Evolutionary conservation across 306 rosid species (phyloP).

Genomic region (Lathyrus oleraceus): DNA sequence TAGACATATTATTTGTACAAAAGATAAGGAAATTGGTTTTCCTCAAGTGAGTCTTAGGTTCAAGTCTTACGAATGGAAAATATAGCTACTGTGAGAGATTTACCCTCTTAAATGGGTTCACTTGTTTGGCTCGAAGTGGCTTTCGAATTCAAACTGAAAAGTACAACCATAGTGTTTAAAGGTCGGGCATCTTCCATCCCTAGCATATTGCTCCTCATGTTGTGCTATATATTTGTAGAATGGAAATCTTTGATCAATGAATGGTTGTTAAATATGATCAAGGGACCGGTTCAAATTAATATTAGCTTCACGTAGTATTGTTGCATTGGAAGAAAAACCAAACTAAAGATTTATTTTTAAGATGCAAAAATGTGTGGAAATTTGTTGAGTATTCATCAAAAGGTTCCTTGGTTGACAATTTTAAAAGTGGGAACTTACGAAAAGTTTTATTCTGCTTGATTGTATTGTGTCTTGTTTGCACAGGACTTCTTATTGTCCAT

Average conservation of each 20-base stretch:
- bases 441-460: slow-evolving; percentile 6
- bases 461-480: background rate
- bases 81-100: background rate
- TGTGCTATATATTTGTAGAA: too few species aligned
- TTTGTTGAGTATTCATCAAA: background rate
- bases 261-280: background rate
- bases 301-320: background rate
- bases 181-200: too few species aligned
- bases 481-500: slow-evolving; percentile 1
- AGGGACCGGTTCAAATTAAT: background rate
- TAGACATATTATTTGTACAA: background rate
- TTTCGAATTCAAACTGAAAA: background rate
- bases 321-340: background rate
- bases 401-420: background rate
- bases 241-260: background rate
- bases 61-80: background rate
- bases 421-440: background rate
- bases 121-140: background rate
- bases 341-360: background rate
- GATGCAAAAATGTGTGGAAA: background rate
- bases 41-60: background rate
- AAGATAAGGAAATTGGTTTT: background rate
- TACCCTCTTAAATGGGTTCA: background rate
- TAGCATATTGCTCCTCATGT: too few species aligned
- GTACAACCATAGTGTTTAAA: background rate